phyloP scores from a whole-genome alignment of 208 protist genomes.

The Acanthamoeba lenticulata region DNA sequence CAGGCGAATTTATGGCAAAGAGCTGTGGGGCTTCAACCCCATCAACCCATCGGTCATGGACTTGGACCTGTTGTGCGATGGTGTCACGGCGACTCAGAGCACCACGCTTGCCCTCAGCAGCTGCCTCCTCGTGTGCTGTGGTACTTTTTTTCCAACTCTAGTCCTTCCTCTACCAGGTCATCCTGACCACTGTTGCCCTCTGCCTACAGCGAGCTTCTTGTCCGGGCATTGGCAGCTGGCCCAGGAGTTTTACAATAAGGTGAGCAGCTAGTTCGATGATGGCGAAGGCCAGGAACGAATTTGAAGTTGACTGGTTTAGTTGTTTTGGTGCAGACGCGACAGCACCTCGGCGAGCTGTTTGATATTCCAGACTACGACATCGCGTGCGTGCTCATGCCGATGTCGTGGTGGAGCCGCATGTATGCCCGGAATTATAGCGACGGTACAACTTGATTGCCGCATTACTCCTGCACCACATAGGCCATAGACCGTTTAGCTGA shows the following conservation, averaged over 20 bases:
- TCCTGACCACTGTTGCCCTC: not conserved
- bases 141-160: not conserved
- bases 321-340: not conserved
- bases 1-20: not conserved
- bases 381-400: not conserved
- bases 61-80: not conserved
- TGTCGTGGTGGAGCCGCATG: constrained; percentile 5
- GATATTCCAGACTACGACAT: not conserved
- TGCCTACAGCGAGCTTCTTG: not conserved
- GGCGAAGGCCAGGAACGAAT: too few relatives aligned
- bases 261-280: not conserved
- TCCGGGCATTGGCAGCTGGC: not conserved
- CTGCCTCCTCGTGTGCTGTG: not conserved
- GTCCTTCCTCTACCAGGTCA: not conserved
- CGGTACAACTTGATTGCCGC: not conserved
- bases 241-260: not conserved
- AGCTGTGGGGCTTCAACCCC: constrained; percentile 13
- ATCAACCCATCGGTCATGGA: not conserved
- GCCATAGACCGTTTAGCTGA: too few relatives aligned
- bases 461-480: not conserved
- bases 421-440: not conserved
- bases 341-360: not conserved
- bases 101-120: not conserved
- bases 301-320: too few relatives aligned
- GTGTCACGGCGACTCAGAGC: not conserved